Evolutionary conservation across 2,329 filamentous ascomycete genomes (phyloP), one percentile per base, ranked within the genome.

Genomic region (Aspergillus transmontanensis): DNA sequence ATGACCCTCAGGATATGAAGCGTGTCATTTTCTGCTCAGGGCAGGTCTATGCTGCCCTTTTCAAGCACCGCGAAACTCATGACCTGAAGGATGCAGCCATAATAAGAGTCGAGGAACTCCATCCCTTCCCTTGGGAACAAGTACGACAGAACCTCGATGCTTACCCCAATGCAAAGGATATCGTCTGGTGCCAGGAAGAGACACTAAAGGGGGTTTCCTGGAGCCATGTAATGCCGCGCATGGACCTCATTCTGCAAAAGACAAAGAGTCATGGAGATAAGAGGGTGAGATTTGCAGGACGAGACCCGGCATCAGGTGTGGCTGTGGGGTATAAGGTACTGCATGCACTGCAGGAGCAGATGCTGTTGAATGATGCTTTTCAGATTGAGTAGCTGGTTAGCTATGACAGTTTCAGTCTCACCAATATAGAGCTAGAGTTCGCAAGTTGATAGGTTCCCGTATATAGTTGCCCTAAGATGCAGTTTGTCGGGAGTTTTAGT

Each of bases 181-280:
- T 46, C 23, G 19, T 34, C 41, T 58, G 56, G 56, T 58, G 56
- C n/a, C 56, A 58, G 41, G 56, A 58, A 19, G 56, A 58, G 14
- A 32, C 56, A 6, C n/a, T 58, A n/a, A 58, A 58, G n/a, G 56
- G 43, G 4, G 56, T 41, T 11, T 21, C 56, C 23, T 58, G 41
- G 56, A 21, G 23, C n/a, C 46, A 48, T 39, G 41, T 36, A n/a
- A 34, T 45, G 45, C 32, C 57, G 19, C 41, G 45, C 23, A 46
- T 58, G 6, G 57, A 58, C 5, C 32, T 19, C 14, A 50, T 58
- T 11, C n/a, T 58, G 26, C 41, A 51, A n/a, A 58, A 21, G 19
- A 34, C 30, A 23, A 19, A 46, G 41, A 23, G 26, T 3, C 57
- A 58, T 14, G 21, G 30, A 23, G 57, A 48, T 28, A 45, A 48